Evolutionary conservation across 768 basidiomycete species (phyloP).

Genomic region (Pulveroboletus sp.): DNA sequence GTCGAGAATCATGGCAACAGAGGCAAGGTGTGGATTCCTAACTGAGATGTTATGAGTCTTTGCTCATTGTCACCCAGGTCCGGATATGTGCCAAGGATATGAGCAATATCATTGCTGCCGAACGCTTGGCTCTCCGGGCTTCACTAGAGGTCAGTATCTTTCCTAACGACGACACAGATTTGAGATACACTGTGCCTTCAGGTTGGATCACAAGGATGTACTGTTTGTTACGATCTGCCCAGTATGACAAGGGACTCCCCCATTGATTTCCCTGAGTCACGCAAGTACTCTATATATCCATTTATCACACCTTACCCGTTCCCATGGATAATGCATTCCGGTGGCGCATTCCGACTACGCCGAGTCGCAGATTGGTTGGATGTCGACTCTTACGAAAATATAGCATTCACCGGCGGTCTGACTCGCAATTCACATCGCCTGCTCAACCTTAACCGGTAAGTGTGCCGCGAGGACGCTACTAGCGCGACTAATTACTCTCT

Average conservation of each 20-base stretch:
- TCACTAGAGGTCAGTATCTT: constrained; percentile 44
- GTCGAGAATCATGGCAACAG: constrained; percentile 46
- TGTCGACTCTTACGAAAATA: constrained; percentile 30
- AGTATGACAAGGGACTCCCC: constrained; percentile 22
- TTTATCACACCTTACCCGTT: constrained; percentile 49
- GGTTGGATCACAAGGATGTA: constrained; percentile 11
- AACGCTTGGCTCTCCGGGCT: constrained; percentile 49
- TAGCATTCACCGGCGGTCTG: constrained; percentile 36
- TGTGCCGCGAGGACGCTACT: not conserved
- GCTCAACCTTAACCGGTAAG: constrained; percentile 36
- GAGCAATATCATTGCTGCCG: constrained; percentile 39
- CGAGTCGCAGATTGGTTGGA: constrained; percentile 60
- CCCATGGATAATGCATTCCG: constrained; percentile 43
- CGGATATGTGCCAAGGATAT: constrained; percentile 49
- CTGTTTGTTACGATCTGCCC: constrained; percentile 32
- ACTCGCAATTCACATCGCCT: constrained; percentile 32
- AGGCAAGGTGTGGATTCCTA: constrained; percentile 39
- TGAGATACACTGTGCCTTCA: constrained; percentile 3
- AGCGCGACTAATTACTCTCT: constrained; percentile 7
- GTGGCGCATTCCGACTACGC: constrained; percentile 53
- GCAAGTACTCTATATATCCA: constrained; percentile 62
- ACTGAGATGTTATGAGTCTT: not conserved
- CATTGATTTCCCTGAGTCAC: constrained; percentile 28
- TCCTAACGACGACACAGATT: constrained; percentile 6
- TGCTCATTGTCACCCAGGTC: constrained; percentile 36